A percentile compares a stretch with the other conserved stretches of the same genome.
phyloP scores from a whole-genome alignment of 441 rosid genomes.

The Biscutella laevigata region DNA sequence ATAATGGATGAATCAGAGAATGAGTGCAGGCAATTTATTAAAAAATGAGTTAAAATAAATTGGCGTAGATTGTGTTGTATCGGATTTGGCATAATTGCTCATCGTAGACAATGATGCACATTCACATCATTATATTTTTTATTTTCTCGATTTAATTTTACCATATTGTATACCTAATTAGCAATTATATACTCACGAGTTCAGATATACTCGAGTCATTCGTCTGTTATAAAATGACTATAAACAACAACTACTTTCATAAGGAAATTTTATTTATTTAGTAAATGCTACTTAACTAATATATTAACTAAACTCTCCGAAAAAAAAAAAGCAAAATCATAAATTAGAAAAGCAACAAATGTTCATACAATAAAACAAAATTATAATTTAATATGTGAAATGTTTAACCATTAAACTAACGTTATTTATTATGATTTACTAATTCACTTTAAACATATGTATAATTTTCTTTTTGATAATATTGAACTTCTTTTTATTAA shows the following conservation, averaged over 20 bases:
- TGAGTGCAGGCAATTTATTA: slow-evolving; percentile 19
- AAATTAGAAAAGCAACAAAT: too few relatives aligned
- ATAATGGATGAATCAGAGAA: slow-evolving; percentile 22
- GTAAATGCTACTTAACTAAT: neutral
- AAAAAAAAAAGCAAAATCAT: too few relatives aligned
- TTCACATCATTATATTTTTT: slow-evolving; percentile 20
- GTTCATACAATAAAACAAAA: too few relatives aligned
- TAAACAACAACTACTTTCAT: neutral
- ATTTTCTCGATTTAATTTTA: slow-evolving; percentile 19
- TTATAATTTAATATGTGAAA: too few relatives aligned
- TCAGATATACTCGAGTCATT: neutral
- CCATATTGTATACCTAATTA: slow-evolving; percentile 2
- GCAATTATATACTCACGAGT: slow-evolving; percentile 23
- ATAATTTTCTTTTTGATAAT: too few relatives aligned
- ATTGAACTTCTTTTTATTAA: too few relatives aligned
- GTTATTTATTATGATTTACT: too few relatives aligned
- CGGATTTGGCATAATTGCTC: slow-evolving; percentile 21
- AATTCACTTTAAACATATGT: too few relatives aligned
- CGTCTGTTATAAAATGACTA: neutral
- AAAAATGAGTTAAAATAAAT: slow-evolving; percentile 9
- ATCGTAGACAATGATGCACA: slow-evolving; percentile 19
- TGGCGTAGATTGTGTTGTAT: slow-evolving; percentile 13
- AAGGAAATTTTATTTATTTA: neutral
- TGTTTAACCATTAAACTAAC: too few relatives aligned
- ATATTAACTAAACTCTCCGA: too few relatives aligned